Base-by-base conservation (phyloP, 805 yeast genomes). In the Komagataella kurtzmanii region DNA sequence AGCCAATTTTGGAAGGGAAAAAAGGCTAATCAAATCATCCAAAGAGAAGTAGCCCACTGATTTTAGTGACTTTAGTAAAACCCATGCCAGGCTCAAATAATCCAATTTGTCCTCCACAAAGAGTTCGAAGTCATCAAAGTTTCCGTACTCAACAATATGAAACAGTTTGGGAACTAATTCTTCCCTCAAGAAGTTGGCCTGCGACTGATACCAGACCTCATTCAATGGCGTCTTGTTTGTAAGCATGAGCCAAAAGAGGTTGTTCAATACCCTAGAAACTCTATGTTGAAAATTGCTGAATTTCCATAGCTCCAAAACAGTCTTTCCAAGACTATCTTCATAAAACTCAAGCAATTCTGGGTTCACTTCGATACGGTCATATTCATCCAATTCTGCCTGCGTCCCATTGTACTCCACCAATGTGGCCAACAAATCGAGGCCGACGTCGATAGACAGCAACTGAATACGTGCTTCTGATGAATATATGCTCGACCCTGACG, bases 401-500 rank as follows among this genome's bases (percentile, higher is more conserved):
- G 51, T 30, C 12, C 67, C 68, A 49, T 61, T 60, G 46, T 67
- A 74, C 63, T 89, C 97, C 57, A 85, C 75, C 6, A 82, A 70
- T 1, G 90, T 85, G 1, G 97, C 80, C 21, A 88, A 70, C 36
- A 91, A 64, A 63, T 91, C 98, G 19, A 90, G 66, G 0, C 85
- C 72, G 0, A 83, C 73, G 58, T 88, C 95, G 19, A 85, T 68
- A 3, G 85, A 73, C 56, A 83, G 83, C 49, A 85, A 65, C 49
- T 76, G 74, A 47, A 74, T 66, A 55, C 76, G 74, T 2, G 85
- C 79, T 12, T 30, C 40, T 10, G 40, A 30, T 10, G n/a, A 30
- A 30, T 30, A 3, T 30, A 2, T 30, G 40, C 40, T 10, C 3
- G 40, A 30, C 5, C 40, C 40, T 10, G 10, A 30, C 40, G 40